phyloP scores from a whole-genome alignment of 768 basidiomycete genomes.

The Botryobasidium botryosum region DNA sequence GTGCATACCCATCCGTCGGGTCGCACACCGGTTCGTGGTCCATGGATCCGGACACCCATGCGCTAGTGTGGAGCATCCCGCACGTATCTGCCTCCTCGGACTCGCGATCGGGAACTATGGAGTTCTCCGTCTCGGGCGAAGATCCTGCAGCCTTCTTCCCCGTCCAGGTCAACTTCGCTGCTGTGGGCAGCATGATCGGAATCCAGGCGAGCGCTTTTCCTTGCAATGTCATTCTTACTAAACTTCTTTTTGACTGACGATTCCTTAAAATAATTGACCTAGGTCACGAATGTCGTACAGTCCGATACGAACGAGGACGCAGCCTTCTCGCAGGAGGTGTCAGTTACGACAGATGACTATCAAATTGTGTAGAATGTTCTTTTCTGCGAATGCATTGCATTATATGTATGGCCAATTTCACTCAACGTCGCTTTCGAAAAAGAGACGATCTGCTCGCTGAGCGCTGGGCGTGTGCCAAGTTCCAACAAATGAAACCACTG shows the following conservation, averaged over 20 bases:
- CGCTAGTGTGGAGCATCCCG: constrained; percentile 74
- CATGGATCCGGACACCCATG: constrained; percentile 60
- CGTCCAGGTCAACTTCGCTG: constrained; percentile 66
- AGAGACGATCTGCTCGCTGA: too few relatives aligned
- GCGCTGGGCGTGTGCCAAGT: too few relatives aligned
- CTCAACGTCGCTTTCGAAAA: too few relatives aligned
- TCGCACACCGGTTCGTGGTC: constrained; percentile 67
- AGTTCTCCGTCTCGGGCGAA: constrained; percentile 77
- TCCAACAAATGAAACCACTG: too few relatives aligned
- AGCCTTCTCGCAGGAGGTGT: constrained; percentile 36
- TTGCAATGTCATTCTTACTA: not conserved
- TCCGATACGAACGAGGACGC: constrained; percentile 33
- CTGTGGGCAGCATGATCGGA: constrained; percentile 65
- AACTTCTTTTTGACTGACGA: not conserved
- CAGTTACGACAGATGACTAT: constrained; percentile 33
- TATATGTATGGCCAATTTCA: too few relatives aligned
- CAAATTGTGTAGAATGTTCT: constrained; percentile 23
- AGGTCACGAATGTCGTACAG: constrained; percentile 32
- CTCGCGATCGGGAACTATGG: constrained; percentile 63
- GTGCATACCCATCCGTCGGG: constrained; percentile 66
- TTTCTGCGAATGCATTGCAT: not conserved
- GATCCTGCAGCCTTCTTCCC: constrained; percentile 84
- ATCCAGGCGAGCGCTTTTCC: constrained; percentile 42
- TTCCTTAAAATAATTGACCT: not conserved
- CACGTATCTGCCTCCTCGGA: constrained; percentile 42